Evolutionary conservation across 2,329 filamentous ascomycete species (phyloP), one percentile per base, ranked within the genome.

Genomic region (Xylaria sp.): DNA sequence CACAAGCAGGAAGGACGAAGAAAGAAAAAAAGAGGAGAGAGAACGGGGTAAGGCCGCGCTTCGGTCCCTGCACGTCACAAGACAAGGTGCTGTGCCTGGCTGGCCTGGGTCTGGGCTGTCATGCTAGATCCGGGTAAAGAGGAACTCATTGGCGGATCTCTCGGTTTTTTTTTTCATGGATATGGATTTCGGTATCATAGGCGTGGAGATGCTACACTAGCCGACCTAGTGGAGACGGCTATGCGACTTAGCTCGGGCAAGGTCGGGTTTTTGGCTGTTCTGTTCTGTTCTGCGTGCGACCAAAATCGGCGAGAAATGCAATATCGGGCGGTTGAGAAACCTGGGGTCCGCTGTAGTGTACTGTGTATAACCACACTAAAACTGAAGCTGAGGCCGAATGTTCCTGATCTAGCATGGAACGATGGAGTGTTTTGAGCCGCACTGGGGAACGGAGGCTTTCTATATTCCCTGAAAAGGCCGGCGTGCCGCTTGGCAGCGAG

Each of bases 281-380:
- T 13, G 32, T 55, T 21, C 21, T 13, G 13, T 13, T 48, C 32
- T 42, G 29, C 13, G 23, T 3, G 50, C 13, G 67, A 48, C 58
- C 47, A 71, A 71, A 71, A 71, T 70, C 68, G 69, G 58, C 69
- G 69, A 71, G 69, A 71, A 64, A 32, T 60, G 65, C 59, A 40
- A 57, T 59, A 58, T 67, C 55, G n/a, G 25, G 29, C 13, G 5
- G 23, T 21, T 16, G 12, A 32, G 27, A 23, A 47, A 47, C 5
- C 18, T 23, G 8, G 8, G 32, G 32, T 25, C 29, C 32, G 32
- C n/a, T 25, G 21, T 21, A n/a, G n/a, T n/a, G n/a, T 21, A 3
- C 42, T 16, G 6, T 40, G 3, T 16, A 23, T 44, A 16, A 61
- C 27, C 58, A 23, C 23, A 13, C 58, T 60, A 51, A 18, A 9